These are phyloP conservation scores for Mrakia frigida DNA, from an alignment of 768 basidiomycete genomes.

Conservation along the genomic window DNA sequence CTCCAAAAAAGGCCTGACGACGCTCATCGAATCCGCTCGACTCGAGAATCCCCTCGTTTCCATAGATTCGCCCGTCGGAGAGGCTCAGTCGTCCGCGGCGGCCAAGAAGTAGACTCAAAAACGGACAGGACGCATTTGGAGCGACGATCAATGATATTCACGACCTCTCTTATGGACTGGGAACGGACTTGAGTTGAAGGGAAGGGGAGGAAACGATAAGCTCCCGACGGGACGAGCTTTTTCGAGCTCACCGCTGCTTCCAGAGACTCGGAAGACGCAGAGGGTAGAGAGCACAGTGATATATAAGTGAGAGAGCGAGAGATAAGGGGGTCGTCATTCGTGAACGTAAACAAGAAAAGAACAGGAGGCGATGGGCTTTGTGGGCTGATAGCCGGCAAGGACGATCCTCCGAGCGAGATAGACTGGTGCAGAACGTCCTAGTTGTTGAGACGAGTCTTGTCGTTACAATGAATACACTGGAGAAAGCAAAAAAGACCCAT, in stretches of 20 bases:
- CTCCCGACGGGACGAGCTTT: background rate
- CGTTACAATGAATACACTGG: conserved; percentile 46
- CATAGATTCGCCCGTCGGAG: background rate
- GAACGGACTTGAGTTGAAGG: background rate
- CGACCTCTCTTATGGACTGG: background rate
- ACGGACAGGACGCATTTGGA: background rate
- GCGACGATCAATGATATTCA: background rate
- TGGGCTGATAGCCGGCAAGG: too few relatives aligned
- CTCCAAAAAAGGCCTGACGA: conserved; percentile 68
- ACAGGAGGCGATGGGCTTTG: background rate
- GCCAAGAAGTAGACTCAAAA: background rate
- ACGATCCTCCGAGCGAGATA: background rate
- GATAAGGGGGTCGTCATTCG: background rate
- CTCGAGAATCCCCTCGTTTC: conserved; percentile 60
- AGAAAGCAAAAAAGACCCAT: conserved; percentile 49
- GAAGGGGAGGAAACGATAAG: background rate
- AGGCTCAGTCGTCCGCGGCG: background rate
- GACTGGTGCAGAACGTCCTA: conserved; percentile 20
- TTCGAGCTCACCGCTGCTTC: background rate
- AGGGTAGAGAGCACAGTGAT: too few relatives aligned
- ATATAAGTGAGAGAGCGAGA: background rate
- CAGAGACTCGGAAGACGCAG: too few relatives aligned
- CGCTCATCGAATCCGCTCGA: conserved; percentile 70
- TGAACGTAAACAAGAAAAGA: background rate
- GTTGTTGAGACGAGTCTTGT: conserved; percentile 44